phyloP scores from a whole-genome alignment of 345 rosid genomes.

The Dovyalis caffra region DNA sequence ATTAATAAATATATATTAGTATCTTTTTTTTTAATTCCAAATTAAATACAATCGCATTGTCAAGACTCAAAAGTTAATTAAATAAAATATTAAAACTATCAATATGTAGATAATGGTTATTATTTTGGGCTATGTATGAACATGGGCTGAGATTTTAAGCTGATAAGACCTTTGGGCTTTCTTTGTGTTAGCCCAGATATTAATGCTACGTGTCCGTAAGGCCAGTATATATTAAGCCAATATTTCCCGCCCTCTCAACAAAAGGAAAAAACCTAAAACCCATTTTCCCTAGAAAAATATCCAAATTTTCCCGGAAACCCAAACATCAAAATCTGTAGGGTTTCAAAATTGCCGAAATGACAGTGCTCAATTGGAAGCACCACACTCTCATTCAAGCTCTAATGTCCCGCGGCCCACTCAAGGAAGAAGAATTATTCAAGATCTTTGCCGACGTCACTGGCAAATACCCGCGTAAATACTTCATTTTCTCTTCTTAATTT shows the following conservation, averaged over 20 bases:
- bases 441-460: constrained; percentile 66
- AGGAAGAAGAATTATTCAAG: constrained; percentile 58
- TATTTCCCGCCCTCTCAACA: background rate
- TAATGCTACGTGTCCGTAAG: background rate
- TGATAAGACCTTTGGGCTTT: background rate
- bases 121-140: background rate
- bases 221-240: background rate
- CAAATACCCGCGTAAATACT: constrained; percentile 45
- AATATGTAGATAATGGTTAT: too few species aligned
- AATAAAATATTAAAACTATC: too few species aligned
- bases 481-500: background rate
- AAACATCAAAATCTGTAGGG: background rate
- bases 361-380: constrained; percentile 62
- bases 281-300: background rate
- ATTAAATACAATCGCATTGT: too few species aligned
- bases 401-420: constrained; percentile 80
- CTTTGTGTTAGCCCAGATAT: background rate
- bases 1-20: too few species aligned
- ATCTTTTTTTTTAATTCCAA: too few species aligned
- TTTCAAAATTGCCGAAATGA: constrained; percentile 30
- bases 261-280: background rate
- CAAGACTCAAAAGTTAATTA: too few species aligned
- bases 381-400: constrained; percentile 80
- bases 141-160: background rate
- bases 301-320: background rate